Conservation (phyloP, 2,329 filamentous ascomycete genomes). For the Nigrospora sphaerica region DNA sequence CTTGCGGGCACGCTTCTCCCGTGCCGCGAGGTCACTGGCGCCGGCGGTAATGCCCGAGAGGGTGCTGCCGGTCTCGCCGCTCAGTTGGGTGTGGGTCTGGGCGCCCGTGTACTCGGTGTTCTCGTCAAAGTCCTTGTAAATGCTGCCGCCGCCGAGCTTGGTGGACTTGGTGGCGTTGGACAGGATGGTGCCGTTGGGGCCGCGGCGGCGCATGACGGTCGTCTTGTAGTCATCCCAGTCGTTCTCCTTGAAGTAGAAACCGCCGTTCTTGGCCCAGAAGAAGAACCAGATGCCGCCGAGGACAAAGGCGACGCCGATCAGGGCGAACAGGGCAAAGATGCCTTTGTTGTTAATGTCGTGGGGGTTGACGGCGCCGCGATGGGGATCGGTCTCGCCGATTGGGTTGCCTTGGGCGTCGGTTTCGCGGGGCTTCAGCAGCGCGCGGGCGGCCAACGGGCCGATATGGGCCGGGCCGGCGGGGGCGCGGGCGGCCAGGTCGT, state of each 20-base stretch:
- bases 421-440: constrained; percentile 34
- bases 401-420: constrained; percentile 18
- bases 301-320: constrained; percentile 74
- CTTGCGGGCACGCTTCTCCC: constrained; percentile 45
- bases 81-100: constrained; percentile 23
- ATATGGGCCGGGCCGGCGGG: constrained; percentile 20
- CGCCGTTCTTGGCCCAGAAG: constrained; percentile 95
- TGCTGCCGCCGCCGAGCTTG: constrained; percentile 78
- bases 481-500: constrained; percentile 20
- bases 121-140: constrained; percentile 66
- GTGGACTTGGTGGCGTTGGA: constrained; percentile 78
- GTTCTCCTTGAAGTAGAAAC: constrained; percentile 74
- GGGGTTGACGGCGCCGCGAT: constrained; percentile 43
- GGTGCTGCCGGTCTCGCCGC: constrained; percentile 36
- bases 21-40: constrained; percentile 46
- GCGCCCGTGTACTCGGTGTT: constrained; percentile 31
- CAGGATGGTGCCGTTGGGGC: constrained; percentile 80
- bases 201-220: constrained; percentile 81
- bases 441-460: constrained; percentile 35
- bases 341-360: constrained; percentile 57
- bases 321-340: constrained; percentile 78
- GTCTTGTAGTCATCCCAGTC: constrained; percentile 99
- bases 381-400: constrained; percentile 34
- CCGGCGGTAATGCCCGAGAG: constrained; percentile 52
- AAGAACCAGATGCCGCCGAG: constrained; percentile 88